Conservation (phyloP, 805 yeast species). For the Ogataea allantospora region DNA sequence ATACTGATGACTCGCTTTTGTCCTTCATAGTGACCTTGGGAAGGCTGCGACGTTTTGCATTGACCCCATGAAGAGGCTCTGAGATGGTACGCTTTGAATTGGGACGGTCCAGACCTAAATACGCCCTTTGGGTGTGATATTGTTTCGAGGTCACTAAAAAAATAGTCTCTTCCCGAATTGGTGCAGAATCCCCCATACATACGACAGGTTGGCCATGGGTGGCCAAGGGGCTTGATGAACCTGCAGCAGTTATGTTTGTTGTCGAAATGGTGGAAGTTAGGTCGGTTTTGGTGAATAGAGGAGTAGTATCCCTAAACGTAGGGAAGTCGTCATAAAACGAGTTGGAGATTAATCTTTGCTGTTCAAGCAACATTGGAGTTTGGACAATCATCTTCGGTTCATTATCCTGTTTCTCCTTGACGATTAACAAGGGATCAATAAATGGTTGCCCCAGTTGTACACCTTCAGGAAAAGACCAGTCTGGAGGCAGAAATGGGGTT, state of each 20-base stretch:
- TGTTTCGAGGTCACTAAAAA: too few species aligned
- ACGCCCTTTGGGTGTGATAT: background rate
- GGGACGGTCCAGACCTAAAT: constrained; percentile 1
- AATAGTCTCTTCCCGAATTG: too few species aligned
- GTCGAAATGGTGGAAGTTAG: background rate
- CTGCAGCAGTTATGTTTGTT: background rate
- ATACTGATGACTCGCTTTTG: constrained; percentile 6
- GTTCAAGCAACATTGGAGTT: background rate
- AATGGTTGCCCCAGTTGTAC: background rate
- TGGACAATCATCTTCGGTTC: background rate
- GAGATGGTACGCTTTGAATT: constrained; percentile 13
- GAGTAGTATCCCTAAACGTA: background rate
- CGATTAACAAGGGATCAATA: constrained; percentile 10
- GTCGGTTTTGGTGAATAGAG: background rate
- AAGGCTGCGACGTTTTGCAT: constrained; percentile 4
- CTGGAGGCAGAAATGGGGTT: background rate
- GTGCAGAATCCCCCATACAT: background rate
- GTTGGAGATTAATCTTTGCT: background rate
- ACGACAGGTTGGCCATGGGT: background rate
- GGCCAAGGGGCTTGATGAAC: background rate
- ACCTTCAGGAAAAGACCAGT: constrained; percentile 1
- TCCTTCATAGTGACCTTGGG: constrained; percentile 21
- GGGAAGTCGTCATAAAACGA: background rate
- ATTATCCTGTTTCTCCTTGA: constrained; percentile 7
- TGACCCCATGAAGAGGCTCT: constrained; percentile 9